Conservation (phyloP, 495 filamentous ascomycete species). For the Penicillium canescens region DNA sequence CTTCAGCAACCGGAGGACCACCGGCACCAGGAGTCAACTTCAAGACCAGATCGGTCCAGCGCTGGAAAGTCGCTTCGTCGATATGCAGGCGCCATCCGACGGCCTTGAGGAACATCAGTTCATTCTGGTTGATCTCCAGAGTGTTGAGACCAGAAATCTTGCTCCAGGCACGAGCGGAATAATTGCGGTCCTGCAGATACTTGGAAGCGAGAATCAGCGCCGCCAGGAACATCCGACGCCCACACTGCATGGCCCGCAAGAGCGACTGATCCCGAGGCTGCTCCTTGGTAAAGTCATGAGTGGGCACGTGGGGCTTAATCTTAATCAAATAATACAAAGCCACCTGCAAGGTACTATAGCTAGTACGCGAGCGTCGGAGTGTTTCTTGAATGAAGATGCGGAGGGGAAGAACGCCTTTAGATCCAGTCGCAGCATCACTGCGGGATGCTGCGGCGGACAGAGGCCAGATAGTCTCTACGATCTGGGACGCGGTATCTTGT, state of each 20-base stretch:
- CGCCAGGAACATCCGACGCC: slow-evolving; percentile 95
- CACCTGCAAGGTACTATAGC: slow-evolving; percentile 96
- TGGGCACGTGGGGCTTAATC: slow-evolving; percentile 87
- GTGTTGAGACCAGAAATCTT: slow-evolving; percentile 94
- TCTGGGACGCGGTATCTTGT: slow-evolving; percentile 93
- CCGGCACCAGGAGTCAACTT: slow-evolving; percentile 70
- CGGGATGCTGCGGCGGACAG: slow-evolving; percentile 50
- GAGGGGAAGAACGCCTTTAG: slow-evolving; percentile 78
- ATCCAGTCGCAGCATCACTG: slow-evolving; percentile 45
- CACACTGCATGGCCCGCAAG: slow-evolving; percentile 87
- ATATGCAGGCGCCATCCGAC: slow-evolving; percentile 96
- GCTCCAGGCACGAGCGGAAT: slow-evolving; percentile 95
- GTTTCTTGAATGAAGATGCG: slow-evolving; percentile 98
- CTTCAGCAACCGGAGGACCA: slow-evolving; percentile 27
- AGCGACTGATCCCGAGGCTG: slow-evolving; percentile 72
- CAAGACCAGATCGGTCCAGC: slow-evolving; percentile 88
- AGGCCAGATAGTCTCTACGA: slow-evolving; percentile 98
- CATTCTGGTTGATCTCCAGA: slow-evolving; percentile 92
- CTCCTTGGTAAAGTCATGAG: slow-evolving; percentile 82
- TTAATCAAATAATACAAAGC: slow-evolving; percentile 95
- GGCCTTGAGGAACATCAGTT: slow-evolving; percentile 86
- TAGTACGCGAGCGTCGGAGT: slow-evolving; percentile 88
- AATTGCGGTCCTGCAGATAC: slow-evolving; percentile 97
- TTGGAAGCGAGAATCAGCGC: slow-evolving; percentile 93
- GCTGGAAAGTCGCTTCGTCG: slow-evolving; percentile 80